Evolutionary conservation across 176 grass and related monocot species (phyloP).

Genomic region (Ananas comosus): DNA sequence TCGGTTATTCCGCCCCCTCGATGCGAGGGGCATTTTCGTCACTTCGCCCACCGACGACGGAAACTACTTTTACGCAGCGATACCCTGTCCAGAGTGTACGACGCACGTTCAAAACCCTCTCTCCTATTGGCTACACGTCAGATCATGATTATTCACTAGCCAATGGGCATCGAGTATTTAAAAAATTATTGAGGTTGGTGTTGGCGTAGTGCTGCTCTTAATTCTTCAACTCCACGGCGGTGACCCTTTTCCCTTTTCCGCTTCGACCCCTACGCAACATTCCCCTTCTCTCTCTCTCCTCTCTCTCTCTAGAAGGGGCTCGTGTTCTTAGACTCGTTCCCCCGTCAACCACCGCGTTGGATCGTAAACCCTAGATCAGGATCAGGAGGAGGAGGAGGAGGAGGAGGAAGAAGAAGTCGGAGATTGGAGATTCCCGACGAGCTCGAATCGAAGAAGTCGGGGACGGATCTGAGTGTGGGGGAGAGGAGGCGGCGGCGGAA

Average conservation of each 20-base stretch:
- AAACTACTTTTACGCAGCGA: no score
- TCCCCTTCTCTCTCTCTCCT: neutral
- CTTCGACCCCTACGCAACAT: neutral
- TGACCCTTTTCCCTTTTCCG: neutral
- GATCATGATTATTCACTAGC: no score
- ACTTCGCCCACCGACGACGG: neutral
- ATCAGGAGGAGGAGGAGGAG: neutral
- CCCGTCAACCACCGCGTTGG: neutral
- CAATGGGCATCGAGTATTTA: no score
- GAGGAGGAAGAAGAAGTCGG: neutral
- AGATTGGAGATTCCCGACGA: neutral
- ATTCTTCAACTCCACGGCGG: neutral
- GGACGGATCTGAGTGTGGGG: no score
- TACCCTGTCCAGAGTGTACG: no score
- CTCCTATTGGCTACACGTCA: no score
- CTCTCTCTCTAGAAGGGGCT: neutral
- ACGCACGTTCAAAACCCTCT: no score
- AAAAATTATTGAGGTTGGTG: no score
- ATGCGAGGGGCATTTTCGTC: neutral
- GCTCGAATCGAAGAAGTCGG: no score
- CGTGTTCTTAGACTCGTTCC: neutral
- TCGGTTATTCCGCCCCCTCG: no score
- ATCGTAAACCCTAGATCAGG: neutral
- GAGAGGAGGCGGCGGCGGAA: neutral
- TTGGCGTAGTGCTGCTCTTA: no score